Evolutionary conservation across 805 yeast species (phyloP), one percentile per base, ranked within the genome.

Genomic region (Komagataella populi): DNA sequence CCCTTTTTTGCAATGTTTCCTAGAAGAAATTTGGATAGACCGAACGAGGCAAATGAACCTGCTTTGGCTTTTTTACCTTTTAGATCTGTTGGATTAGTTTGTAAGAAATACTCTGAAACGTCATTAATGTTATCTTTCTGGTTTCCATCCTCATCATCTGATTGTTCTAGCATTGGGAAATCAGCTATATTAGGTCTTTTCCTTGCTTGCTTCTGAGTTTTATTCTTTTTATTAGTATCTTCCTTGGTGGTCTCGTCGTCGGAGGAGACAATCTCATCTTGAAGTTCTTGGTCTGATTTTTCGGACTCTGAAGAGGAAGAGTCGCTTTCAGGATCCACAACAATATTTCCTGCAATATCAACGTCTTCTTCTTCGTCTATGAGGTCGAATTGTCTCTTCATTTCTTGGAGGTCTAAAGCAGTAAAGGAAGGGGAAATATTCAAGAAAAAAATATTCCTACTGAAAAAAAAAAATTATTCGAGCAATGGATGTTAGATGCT

Each of bases 11-110:
- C 63, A 51, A 93, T 83, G 59, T 88, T 91, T 20, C 73, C 67
- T 53, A 89, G 62, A 5, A 90, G 65, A 50, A 76, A 70, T 61
- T 83, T 84, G 14, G 95, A 84, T 49, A 93, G 73, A 1, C 98
- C 97, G 69, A 91, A 86, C 48, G 95, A 83, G 3, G 88, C 87
- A 71, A 91, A 91, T 23, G 95, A 78, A 44, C 96, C 96, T 50
- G 76, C 76, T 63, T 85, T 82, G 47, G 80, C 81, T 60, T 80
- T 82, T 61, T 78, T 79, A 43, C 68, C 58, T 56, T 64, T 23
- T 73, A 76, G 58, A 67, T 70, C 55, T 70, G 66, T 55, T 53
- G 55, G 10, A 65, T 46, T 62, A 30, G 14, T 30, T n/a, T 30
- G 39, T 30, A 30, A 14, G 52, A 75, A 75, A 58, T 73, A 68